phyloP scores from a whole-genome alignment of 2,329 filamentous ascomycete genomes.

The Gaeumannomyces sp. region DNA sequence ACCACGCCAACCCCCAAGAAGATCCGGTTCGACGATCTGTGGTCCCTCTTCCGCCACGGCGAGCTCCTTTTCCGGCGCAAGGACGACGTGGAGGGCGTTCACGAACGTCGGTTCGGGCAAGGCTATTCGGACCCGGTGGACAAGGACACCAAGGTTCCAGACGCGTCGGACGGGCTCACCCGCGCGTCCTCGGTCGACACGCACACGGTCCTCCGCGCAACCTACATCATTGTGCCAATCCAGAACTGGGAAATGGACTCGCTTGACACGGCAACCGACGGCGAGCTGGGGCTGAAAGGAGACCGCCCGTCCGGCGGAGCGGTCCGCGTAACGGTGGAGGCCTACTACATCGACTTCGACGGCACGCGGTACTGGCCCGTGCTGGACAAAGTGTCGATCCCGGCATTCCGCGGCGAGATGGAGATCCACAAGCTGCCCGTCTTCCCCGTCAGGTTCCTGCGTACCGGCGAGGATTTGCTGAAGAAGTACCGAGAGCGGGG shows the following conservation, averaged over 20 bases:
- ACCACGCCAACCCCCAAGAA: not conserved
- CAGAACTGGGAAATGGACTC: not conserved
- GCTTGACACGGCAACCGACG: not conserved
- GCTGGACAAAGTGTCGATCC: constrained; percentile 29
- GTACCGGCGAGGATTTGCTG: constrained; percentile 29
- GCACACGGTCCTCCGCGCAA: too few species aligned
- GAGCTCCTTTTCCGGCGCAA: constrained; percentile 32
- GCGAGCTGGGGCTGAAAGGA: too few species aligned
- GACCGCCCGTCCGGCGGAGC: too few species aligned
- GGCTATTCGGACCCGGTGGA: too few species aligned
- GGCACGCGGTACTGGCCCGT: constrained; percentile 32
- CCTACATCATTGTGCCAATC: too few species aligned
- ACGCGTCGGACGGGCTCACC: too few species aligned
- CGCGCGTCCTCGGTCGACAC: too few species aligned
- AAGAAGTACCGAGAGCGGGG: constrained; percentile 13
- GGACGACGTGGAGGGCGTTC: too few species aligned
- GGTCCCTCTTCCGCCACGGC: constrained; percentile 33
- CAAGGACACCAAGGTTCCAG: too few species aligned
- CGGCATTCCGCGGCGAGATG: constrained; percentile 31
- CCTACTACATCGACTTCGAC: constrained; percentile 37
- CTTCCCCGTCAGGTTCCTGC: constrained; percentile 32
- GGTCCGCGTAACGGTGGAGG: too few species aligned
- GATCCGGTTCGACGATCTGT: constrained; percentile 31
- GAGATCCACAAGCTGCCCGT: constrained; percentile 30
- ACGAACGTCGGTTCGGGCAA: too few species aligned